phyloP scores from a whole-genome alignment of 164 flowering plant species.

The Chimonanthus salicifolius region DNA sequence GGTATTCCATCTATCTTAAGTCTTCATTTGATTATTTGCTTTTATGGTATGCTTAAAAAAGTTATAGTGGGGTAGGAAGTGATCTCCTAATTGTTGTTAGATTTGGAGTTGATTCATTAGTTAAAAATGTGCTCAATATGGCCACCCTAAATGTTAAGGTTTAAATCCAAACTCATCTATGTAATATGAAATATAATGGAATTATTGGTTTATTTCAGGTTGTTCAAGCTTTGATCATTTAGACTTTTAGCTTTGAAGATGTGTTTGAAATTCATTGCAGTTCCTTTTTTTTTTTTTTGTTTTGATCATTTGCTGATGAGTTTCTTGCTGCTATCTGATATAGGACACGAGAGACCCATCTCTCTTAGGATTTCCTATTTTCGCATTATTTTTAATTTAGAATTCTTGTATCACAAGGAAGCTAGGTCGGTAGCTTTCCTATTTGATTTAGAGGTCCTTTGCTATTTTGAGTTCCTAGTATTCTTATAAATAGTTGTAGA shows the following conservation, averaged over 20 bases:
- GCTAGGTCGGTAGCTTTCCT: too few relatives aligned
- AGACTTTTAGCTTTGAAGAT: neutral
- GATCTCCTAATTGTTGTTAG: neutral
- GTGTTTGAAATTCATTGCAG: neutral
- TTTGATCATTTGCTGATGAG: neutral
- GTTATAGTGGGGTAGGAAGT: neutral
- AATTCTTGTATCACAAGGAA: too few relatives aligned
- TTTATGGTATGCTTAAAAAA: neutral
- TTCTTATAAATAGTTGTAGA: too few relatives aligned
- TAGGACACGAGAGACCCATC: too few relatives aligned
- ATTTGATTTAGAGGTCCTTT: too few relatives aligned
- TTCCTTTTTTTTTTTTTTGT: too few relatives aligned
- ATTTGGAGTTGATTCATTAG: neutral
- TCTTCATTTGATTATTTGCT: neutral
- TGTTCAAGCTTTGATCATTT: neutral
- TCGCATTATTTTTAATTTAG: too few relatives aligned
- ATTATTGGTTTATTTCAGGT: neutral
- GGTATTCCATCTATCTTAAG: conserved; percentile 33
- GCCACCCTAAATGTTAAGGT: neutral
- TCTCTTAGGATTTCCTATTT: too few relatives aligned
- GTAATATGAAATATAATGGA: neutral
- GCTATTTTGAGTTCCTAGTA: too few relatives aligned
- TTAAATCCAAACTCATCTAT: neutral
- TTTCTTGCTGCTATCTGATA: neutral
- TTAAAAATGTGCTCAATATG: neutral